Percentiles rank a stretch among this genome's conserved stretches.
Conservation (phyloP, 805 yeast species). For the Cyberlindnera mycetangii region DNA sequence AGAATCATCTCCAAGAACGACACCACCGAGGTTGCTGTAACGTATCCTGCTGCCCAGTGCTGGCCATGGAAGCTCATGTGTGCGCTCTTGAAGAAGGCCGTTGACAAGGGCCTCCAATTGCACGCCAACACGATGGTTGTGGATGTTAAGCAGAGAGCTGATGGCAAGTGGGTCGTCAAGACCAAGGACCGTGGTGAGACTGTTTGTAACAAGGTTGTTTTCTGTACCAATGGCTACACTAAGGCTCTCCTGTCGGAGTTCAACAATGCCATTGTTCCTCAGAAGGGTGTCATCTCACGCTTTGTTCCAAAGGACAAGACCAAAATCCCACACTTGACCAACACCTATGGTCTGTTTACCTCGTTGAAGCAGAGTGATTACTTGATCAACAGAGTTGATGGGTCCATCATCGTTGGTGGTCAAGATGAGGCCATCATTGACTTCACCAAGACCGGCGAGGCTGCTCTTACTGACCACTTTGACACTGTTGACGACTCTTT, state of each 20-base stretch:
- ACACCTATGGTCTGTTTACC: conserved; percentile 33
- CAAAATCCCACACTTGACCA: conserved; percentile 34
- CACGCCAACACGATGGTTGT: conserved; percentile 42
- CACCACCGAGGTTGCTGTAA: conserved; percentile 76
- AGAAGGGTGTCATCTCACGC: conserved; percentile 33
- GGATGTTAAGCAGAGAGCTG: conserved; percentile 22
- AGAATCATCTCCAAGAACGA: conserved; percentile 61
- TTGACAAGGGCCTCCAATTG: conserved; percentile 36
- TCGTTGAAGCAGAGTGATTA: conserved; percentile 31
- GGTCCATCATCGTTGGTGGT: conserved; percentile 37
- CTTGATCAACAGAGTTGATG: conserved; percentile 39
- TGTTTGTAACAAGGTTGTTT: conserved; percentile 34
- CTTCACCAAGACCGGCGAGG: conserved; percentile 8
- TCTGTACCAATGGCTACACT: conserved; percentile 32
- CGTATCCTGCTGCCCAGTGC: conserved; percentile 43
- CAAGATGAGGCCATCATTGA: conserved; percentile 16
- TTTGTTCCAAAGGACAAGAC: conserved; percentile 26
- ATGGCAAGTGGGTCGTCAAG: conserved; percentile 33
- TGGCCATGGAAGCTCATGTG: conserved; percentile 44
- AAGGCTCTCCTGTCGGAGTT: conserved; percentile 34
- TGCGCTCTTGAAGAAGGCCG: conserved; percentile 30
- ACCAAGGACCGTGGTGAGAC: conserved; percentile 31
- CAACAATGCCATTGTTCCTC: conserved; percentile 32
- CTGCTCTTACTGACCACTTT: conserved; percentile 25
- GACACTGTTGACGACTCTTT: conserved; percentile 35